Base-by-base conservation (phyloP, 2,329 filamentous ascomycete genomes). In the Arachnomyces sp. region DNA sequence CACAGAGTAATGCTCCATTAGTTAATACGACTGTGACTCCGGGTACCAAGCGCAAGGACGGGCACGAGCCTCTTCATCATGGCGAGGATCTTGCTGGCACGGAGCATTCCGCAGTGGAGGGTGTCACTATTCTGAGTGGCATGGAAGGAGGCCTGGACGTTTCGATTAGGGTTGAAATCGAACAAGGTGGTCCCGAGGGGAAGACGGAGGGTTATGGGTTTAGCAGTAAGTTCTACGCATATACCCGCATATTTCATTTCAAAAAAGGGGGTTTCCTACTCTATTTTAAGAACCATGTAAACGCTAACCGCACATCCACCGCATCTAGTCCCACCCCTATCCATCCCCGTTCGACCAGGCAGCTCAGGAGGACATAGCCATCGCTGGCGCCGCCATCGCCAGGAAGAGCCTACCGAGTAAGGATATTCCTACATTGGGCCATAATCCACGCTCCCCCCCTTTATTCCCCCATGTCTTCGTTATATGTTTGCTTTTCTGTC, bases 81-180 rank as follows among this genome's bases (percentile, higher is more conserved):
- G 89, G 90, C 34, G 90, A 95, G 59, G 63, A 78, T n/a, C 68
- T 74, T 34, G 86, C 86, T 0, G 90, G 90, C 3, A 88, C 87
- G 0, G 68, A 66, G 21, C 88, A 95, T 67, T 78, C 77, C 43
- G 85, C 88, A 9, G 84, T 86, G 2, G 63, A 66, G 49, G 67
- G 68, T 1, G 46, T 66, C 34, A 61, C 52, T 45, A 57, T 46
- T 40, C 48, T 52, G 6, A 64, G 63, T 14, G 50, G 53, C 29
- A 55, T 68, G 51, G 49, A 53, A 31, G 66, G 67, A 28, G 66
- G 67, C 2, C 48, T 72, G 43, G 67, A 71, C 44, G 60, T 72
- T 21, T 47, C 63, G 9, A 60, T 71, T 42, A 59, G 61, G 11
- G 67, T 72, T 28, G 69, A 72, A 46, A 68, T 72, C 36, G 60